Evolutionary conservation across 2,329 filamentous ascomycete species (phyloP), one percentile per base, ranked within the genome.

Genomic region (Apiospora saccharicola): DNA sequence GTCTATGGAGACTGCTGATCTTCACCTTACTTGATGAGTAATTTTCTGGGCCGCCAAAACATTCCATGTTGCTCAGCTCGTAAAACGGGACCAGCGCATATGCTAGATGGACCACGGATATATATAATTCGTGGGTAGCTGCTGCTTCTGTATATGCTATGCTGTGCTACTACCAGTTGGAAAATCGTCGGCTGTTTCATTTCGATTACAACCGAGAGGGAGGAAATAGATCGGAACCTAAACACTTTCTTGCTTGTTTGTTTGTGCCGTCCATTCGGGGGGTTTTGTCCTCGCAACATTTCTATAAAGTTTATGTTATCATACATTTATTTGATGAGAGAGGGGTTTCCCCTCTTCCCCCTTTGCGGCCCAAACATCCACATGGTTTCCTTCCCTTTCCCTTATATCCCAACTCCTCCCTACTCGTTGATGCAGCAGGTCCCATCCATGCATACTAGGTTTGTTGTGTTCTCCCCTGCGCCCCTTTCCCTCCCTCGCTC

Each of bases 291-390:
- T 37, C 57, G 57, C 34, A 64, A 41, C 57, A 41, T 14, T 37
- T 64, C 57, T 64, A 64, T 64, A 64, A 41, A 34, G n/a, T 61
- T 22, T 64, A 19, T 64, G 34, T 64, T 64, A 64, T 64, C 57
- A 64, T 64, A 64, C 57, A 64, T 64, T 64, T 64, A 64, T 64
- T 61, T 41, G 57, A 64, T 41, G 57, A 64, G 57, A 41, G 53
- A 61, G 53, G 14, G 37, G 2, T 30, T 30, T 64, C 41, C 34
- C 10, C 22, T 34, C 30, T 5, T 22, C 16, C 19, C 53, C 16
- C 30, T 37, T 34, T 61, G 19, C 53, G 30, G 53, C 53, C 26
- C 34, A n/a, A 37, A 37, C 19, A 49, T 64, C 53, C 34, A 64
- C 34, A 41, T 64, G 34, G 34, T 41, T 37, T 34, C 4, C 30